Conservation (phyloP, 768 basidiomycete genomes). For the Tylopilus felleus region DNA sequence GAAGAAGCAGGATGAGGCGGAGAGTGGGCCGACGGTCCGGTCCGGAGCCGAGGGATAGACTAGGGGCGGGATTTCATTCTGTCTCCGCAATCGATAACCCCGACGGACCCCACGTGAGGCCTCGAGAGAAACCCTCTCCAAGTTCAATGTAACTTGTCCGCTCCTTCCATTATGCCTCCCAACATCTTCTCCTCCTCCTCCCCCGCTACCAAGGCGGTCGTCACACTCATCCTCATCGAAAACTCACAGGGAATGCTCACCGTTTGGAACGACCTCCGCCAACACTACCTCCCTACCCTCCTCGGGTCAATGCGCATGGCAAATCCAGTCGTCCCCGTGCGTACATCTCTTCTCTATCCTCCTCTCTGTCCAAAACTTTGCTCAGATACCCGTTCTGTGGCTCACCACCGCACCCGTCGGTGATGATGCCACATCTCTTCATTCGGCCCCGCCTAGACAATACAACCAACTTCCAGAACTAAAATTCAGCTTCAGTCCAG, state of each 20-base stretch:
- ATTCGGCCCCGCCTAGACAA: constrained; percentile 35
- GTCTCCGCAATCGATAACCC: constrained; percentile 21
- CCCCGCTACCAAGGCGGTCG: constrained; percentile 18
- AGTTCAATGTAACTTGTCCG: not conserved
- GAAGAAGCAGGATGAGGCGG: no score
- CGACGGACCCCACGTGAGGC: constrained; percentile 18
- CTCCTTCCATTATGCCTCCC: constrained; percentile 2
- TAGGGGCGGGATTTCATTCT: not conserved
- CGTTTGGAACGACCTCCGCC: constrained; percentile 49
- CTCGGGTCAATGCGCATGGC: constrained; percentile 39
- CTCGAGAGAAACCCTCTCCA: constrained; percentile 7
- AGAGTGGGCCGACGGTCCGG: not conserved
- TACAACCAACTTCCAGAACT: constrained; percentile 41
- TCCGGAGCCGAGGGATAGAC: not conserved
- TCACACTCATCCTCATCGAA: constrained; percentile 52
- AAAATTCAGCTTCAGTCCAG: constrained; percentile 40
- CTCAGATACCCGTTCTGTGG: constrained; percentile 38
- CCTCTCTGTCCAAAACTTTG: not conserved
- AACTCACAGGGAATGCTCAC: constrained; percentile 46
- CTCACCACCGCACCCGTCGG: constrained; percentile 44
- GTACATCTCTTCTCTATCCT: constrained; percentile 15
- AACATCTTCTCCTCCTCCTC: constrained; percentile 25
- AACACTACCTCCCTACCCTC: constrained; percentile 43
- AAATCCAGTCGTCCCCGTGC: constrained; percentile 40
- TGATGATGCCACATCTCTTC: constrained; percentile 22